Base-by-base conservation (phyloP, 1,284 basidiomycete species). In the Ganoderma sinense region DNA sequence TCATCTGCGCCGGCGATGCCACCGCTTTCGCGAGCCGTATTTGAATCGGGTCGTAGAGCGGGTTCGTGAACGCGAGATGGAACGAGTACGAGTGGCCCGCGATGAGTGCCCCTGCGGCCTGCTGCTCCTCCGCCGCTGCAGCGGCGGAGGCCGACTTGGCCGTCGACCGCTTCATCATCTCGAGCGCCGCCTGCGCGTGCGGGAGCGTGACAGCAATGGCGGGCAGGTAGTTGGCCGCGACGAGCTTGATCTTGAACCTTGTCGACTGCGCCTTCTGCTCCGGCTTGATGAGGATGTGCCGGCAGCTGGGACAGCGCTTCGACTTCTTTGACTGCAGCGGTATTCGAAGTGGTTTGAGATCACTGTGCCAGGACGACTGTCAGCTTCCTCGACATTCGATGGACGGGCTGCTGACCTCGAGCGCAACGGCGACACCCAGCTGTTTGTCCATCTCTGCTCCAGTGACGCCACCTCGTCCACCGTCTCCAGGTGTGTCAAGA, bases 231-330 rank as follows among this genome's bases (percentile, higher is more conserved):
- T 95, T 97, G 33, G 92, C 89, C 0, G 97, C 98, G 60, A 97
- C 94, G 60, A 98, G 91, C 80, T 98, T 98, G 83, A 99, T 99
- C 83, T 99, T 99, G 88, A 94, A 98, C 7, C 95, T 89, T 41
- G 95, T 93, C 7, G 94, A 95, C 75, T 95, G 94, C 0, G 97
- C 93, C 80, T 99, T 99, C 77, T 97, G 94, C 80, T 99, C 98
- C 1, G 98, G 98, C 78, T 98, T 98, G 82, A 99, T 97, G 70
- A 99, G 89, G 75, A 99, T 97, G 82, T 99, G 97, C 18, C 94
- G 91, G 80, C 98, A 99, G 2, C 88, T 88, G 6, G 96, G 92
- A 83, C 98, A 99, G 7, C 98, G 94, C 82, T 99, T 99, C 2
- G 96, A 96, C 63, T 94, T 89, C 81, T 99, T 99, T 0, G 96